Percentiles rank a stretch among this genome's conserved stretches.
Conservation (phyloP, 2,329 filamentous ascomycete species). For the Monosporascus ibericus region DNA sequence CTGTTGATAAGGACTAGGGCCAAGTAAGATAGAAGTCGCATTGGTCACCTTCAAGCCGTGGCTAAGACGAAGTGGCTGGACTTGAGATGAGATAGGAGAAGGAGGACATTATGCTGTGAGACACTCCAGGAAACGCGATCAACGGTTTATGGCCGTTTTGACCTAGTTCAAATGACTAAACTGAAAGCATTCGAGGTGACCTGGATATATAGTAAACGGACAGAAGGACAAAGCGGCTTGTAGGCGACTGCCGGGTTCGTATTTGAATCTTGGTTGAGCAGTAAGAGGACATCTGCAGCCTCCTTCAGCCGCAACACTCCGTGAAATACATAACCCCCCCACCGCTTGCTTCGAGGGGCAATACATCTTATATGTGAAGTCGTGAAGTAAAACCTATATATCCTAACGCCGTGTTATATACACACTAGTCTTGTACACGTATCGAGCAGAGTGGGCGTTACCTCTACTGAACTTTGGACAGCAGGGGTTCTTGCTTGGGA, state of each 20-base stretch:
- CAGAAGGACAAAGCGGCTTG: no score
- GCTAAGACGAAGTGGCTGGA: constrained; percentile 3
- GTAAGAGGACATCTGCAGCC: no score
- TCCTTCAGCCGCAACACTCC: no score
- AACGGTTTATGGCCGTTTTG: background rate
- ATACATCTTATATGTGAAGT: background rate
- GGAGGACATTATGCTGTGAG: background rate
- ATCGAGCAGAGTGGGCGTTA: background rate
- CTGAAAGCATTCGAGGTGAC: no score
- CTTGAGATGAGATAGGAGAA: constrained; percentile 10
- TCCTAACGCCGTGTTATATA: background rate
- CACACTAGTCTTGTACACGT: background rate
- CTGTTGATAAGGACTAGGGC: background rate
- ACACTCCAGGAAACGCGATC: background rate
- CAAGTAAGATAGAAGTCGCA: background rate
- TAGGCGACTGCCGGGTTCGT: no score
- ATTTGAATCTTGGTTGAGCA: no score
- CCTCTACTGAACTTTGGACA: background rate
- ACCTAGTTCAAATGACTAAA: no score
- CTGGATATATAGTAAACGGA: no score
- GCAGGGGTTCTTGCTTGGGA: background rate
- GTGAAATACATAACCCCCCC: no score
- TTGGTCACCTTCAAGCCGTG: background rate
- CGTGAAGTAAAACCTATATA: background rate
- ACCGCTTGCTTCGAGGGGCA: background rate